phyloP scores from a whole-genome alignment of 768 basidiomycete genomes.

The Suillus ampliporus region DNA sequence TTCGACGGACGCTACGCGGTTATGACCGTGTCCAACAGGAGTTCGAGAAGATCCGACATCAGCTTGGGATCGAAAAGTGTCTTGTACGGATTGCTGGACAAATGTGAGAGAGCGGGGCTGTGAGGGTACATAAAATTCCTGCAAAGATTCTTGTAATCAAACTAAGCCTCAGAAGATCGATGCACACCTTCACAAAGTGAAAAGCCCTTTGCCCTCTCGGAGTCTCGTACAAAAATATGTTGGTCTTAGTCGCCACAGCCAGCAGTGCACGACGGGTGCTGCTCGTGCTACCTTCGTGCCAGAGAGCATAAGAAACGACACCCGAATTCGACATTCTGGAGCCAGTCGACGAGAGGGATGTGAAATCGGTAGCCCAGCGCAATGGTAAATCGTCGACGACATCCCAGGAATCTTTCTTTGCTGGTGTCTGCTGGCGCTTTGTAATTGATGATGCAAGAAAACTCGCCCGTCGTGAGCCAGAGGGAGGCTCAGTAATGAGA shows the following conservation, averaged over 20 bases:
- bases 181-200: constrained; percentile 74
- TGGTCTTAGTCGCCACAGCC: constrained; percentile 76
- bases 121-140: constrained; percentile 87
- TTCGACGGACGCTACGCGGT: constrained; percentile 48
- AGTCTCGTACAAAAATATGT: constrained; percentile 79
- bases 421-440: constrained; percentile 30
- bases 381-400: constrained; percentile 73
- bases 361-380: constrained; percentile 88
- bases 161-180: not conserved
- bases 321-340: constrained; percentile 65
- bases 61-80: constrained; percentile 49
- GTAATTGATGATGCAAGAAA: constrained; percentile 37
- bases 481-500: constrained; percentile 52
- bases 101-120: constrained; percentile 71
- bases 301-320: constrained; percentile 71
- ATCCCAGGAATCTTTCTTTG: constrained; percentile 67
- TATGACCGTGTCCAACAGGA: constrained; percentile 39
- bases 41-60: constrained; percentile 41
- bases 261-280: constrained; percentile 58
- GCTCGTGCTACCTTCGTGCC: constrained; percentile 59
- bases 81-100: constrained; percentile 69
- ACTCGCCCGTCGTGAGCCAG: constrained; percentile 32
- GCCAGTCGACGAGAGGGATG: constrained; percentile 71
- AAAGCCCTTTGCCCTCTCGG: constrained; percentile 85
- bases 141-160: constrained; percentile 9